These are phyloP conservation scores for Petunia axillaris DNA, from an alignment of 257 asterid species.

Conservation along the genomic window DNA sequence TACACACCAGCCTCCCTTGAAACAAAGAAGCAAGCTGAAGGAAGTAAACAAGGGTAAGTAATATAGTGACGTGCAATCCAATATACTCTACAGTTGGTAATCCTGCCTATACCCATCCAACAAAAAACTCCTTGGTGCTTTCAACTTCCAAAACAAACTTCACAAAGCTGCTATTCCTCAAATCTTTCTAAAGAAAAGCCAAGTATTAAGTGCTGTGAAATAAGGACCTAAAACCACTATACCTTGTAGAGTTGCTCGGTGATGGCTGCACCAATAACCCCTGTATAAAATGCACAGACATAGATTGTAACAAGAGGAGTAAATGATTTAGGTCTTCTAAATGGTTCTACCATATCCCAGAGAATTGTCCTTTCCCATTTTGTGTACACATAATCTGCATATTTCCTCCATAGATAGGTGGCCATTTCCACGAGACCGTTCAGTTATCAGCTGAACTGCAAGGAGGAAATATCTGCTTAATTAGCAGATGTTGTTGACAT, in stretches of 20 bases:
- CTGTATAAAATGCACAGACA: conserved; percentile 78
- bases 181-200: background rate
- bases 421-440: conserved; percentile 43
- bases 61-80: too few species aligned
- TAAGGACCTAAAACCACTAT: background rate
- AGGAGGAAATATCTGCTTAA: conserved; percentile 10
- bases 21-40: background rate
- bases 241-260: conserved; percentile 86
- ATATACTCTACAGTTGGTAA: background rate
- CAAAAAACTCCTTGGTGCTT: background rate
- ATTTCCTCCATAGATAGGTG: conserved; percentile 86
- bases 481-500: background rate
- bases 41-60: background rate
- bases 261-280: conserved; percentile 86
- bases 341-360: conserved; percentile 94
- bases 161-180: background rate
- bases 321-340: conserved; percentile 80
- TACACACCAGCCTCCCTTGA: background rate
- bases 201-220: background rate
- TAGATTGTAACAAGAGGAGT: conserved; percentile 75
- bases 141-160: background rate
- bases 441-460: conserved; percentile 28
- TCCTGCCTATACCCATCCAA: background rate
- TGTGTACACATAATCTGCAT: conserved; percentile 69
- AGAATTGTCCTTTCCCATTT: conserved; percentile 83